Conservation (phyloP, 2,329 filamentous ascomycete genomes). For the Hymenoscyphus infarciens region DNA sequence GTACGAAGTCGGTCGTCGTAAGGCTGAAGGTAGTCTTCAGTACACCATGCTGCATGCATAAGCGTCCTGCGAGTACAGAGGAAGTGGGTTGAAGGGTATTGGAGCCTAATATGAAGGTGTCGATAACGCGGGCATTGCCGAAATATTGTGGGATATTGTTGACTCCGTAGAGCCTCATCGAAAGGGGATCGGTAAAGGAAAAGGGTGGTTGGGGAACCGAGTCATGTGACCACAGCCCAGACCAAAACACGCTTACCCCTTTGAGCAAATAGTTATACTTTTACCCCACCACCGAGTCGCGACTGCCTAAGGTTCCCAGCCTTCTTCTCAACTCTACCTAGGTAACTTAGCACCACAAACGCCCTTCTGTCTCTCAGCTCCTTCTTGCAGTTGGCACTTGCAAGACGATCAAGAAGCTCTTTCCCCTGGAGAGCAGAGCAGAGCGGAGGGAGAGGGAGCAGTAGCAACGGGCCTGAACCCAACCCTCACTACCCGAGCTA, state of each 20-base stretch:
- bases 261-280: too few species aligned
- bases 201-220: not conserved
- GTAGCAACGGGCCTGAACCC: not conserved
- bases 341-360: not conserved
- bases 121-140: not conserved
- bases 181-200: not conserved
- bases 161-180: not conserved
- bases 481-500: not conserved
- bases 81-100: not conserved
- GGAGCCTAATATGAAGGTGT: not conserved
- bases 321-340: not conserved
- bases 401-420: not conserved
- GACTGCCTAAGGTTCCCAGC: not conserved
- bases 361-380: not conserved
- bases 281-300: too few species aligned
- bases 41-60: constrained; percentile 1
- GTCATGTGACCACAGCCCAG: not conserved
- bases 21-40: constrained; percentile 1
- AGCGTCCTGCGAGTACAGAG: not conserved
- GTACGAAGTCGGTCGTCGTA: not conserved
- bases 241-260: too few species aligned
- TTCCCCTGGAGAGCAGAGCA: not conserved
- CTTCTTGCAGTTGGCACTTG: not conserved
- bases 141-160: not conserved
- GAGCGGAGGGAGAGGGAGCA: not conserved